Conservation (phyloP, 441 rosid species). For the Isatis lusitanica region DNA sequence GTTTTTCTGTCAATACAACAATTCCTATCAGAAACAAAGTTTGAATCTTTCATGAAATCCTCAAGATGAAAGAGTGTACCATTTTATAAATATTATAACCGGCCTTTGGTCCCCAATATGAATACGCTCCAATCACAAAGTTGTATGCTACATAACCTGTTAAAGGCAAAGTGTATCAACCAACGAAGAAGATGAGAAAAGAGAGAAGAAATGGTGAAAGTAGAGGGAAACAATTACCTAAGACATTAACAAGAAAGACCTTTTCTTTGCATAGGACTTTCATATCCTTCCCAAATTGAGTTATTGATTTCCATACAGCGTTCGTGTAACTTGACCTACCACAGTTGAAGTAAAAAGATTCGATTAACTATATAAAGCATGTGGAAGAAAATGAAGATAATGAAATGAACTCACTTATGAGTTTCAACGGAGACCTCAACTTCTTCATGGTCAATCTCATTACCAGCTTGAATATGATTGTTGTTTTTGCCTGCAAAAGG, state of each 20-base stretch:
- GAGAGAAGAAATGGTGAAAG: not conserved
- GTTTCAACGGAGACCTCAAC: slow-evolving; percentile 7
- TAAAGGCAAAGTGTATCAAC: not conserved
- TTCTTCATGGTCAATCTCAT: slow-evolving; percentile 17
- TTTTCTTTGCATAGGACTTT: slow-evolving; percentile 56
- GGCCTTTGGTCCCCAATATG: slow-evolving; percentile 97
- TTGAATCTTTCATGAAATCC: not conserved
- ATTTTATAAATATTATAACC: slow-evolving; percentile 69
- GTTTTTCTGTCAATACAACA: slow-evolving; percentile 43
- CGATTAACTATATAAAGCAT: not conserved
- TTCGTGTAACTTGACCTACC: slow-evolving; percentile 9
- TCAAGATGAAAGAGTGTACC: slow-evolving; percentile 6
- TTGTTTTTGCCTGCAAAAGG: slow-evolving; percentile 11
- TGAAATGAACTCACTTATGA: slow-evolving; percentile 20
- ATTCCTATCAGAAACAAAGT: not conserved
- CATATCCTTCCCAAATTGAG: slow-evolving; percentile 54
- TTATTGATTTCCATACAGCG: slow-evolving; percentile 4
- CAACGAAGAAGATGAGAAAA: not conserved
- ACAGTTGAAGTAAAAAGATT: not conserved
- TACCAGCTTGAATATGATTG: slow-evolving; percentile 9
- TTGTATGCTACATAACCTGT: slow-evolving; percentile 79
- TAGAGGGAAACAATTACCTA: slow-evolving; percentile 48
- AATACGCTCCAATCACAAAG: slow-evolving; percentile 90
- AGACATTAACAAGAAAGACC: slow-evolving; percentile 69
- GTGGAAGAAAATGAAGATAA: not conserved